A percentile compares a stretch with the other conserved stretches of the same genome.
These are phyloP conservation scores for Tuber aestivum DNA, from an alignment of 495 filamentous ascomycete genomes.

Conservation along the genomic window DNA sequence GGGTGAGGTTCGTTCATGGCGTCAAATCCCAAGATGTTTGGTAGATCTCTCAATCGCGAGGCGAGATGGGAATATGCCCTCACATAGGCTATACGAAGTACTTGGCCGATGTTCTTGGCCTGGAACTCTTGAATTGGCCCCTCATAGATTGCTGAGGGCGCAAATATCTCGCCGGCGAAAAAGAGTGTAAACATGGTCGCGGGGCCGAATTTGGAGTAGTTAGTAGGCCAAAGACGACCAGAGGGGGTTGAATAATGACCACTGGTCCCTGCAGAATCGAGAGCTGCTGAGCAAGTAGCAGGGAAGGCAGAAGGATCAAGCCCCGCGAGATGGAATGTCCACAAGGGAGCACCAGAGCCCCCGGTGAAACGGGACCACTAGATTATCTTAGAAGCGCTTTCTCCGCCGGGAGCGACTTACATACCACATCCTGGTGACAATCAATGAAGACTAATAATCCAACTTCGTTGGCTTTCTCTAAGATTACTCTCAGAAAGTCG, in stretches of 20 bases:
- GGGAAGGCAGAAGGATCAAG: conserved; percentile 59
- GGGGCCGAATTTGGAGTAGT: conserved; percentile 62
- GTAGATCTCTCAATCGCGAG: conserved; percentile 19
- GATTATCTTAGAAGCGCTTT: neutral
- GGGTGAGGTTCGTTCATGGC: conserved; percentile 64
- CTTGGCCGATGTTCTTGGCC: conserved; percentile 68
- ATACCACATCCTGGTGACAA: conserved; percentile 69
- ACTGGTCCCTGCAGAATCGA: conserved; percentile 23
- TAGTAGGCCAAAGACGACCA: conserved; percentile 40
- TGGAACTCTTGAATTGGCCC: conserved; percentile 43
- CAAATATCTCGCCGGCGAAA: conserved; percentile 67
- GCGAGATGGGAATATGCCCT: conserved; percentile 57
- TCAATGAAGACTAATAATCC: conserved; percentile 71
- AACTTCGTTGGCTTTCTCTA: conserved; percentile 61
- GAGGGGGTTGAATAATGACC: conserved; percentile 34
- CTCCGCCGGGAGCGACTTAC: conserved; percentile 26
- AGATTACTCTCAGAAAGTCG: conserved; percentile 57
- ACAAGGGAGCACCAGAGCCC: conserved; percentile 66
- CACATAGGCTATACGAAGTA: conserved; percentile 62
- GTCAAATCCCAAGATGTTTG: conserved; percentile 61
- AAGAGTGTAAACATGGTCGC: conserved; percentile 92
- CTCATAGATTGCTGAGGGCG: conserved; percentile 62
- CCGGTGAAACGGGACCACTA: conserved; percentile 70
- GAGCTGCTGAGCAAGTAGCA: conserved; percentile 46
- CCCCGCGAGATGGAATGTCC: conserved; percentile 68